Base-by-base conservation (phyloP, 148 eudicot genomes). In the Amaranthus cruentus region DNA sequence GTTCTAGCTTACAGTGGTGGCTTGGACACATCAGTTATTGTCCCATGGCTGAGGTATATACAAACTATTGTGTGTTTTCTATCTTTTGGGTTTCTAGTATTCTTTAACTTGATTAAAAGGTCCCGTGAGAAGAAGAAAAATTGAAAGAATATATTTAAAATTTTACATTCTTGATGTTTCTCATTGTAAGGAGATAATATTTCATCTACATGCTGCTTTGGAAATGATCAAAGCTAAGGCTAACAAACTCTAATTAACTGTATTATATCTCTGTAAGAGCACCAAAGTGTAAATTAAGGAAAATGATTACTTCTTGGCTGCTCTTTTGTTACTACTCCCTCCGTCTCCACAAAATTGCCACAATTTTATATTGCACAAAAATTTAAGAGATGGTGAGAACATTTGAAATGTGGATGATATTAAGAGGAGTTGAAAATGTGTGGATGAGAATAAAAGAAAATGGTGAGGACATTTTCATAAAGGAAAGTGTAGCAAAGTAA, bases 1-100 rank as follows among this genome's bases (percentile, higher is more conserved):
- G 99, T 95, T 70, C 83, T 95, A 71, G 99, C 99, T 62, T 95
- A 92, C 69, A 95, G 99, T 71, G 99, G 99, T 72, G 99, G 97
- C 70, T 87, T 95, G 77, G 99, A 95, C 80, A 90, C 99, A 50
- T 95, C 99, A 49, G 99, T 95, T 54, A 90, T 95, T 82, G 99
- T 95, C 61, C 99, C 99, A 75, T 95, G 99, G 99, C 85, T 95
- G 66, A 87, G 99, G 97, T 95, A 75, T 67, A 74, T 1, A 46
- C n/a, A 12, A 10, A 47, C 46, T 55, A 54, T 50, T n/a, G 18
- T 62, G 18, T 52, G 62, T 73, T 7, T 15, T 48, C 18, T 51
- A 50, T 15, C 3, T 63, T 7, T 43, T n/a, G 3, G 55, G 51
- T 28, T 78, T 9, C 51, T 38, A 4, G 15, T 11, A 47, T 66